phyloP scores from a whole-genome alignment of 139 green algal genomes.

The Chlorella sp. region DNA sequence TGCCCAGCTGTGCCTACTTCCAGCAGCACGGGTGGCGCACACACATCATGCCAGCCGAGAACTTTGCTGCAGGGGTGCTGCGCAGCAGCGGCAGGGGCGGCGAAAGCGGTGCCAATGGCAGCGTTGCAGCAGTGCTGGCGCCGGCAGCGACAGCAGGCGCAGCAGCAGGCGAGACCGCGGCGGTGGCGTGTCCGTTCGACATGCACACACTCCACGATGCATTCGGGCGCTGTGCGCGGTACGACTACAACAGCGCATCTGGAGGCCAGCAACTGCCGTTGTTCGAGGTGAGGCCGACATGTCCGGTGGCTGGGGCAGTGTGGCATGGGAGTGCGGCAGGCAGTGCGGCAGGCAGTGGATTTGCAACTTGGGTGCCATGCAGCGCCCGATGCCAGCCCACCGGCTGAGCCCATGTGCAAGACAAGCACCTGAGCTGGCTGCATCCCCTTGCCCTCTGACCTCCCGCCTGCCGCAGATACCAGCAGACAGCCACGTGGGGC shows the following conservation, averaged over 20 bases:
- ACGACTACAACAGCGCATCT: neutral
- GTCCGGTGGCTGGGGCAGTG: too few relatives aligned
- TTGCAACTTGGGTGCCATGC: too few relatives aligned
- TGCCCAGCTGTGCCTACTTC: slow-evolving; percentile 5
- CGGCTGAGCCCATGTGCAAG: too few relatives aligned
- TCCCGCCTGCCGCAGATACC: neutral
- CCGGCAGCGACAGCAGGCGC: too few relatives aligned
- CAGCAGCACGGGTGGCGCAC: neutral
- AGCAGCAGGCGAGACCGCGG: too few relatives aligned
- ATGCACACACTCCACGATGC: neutral
- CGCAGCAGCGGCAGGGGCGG: neutral
- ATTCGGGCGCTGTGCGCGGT: neutral
- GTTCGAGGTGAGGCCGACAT: slow-evolving; percentile 16
- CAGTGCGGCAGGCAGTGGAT: too few relatives aligned
- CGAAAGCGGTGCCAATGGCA: too few relatives aligned
- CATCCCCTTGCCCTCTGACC: neutral
- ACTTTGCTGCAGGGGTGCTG: neutral
- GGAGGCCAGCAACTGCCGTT: neutral
- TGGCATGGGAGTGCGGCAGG: too few relatives aligned
- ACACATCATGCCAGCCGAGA: neutral
- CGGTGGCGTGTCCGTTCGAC: neutral
- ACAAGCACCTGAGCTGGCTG: too few relatives aligned
- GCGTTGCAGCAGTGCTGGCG: neutral
- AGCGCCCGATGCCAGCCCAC: too few relatives aligned
- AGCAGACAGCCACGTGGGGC: neutral